Evolutionary conservation across 345 rosid species (phyloP), one percentile per base, ranked within the genome.

Genomic region (Syzygium aqueum): DNA sequence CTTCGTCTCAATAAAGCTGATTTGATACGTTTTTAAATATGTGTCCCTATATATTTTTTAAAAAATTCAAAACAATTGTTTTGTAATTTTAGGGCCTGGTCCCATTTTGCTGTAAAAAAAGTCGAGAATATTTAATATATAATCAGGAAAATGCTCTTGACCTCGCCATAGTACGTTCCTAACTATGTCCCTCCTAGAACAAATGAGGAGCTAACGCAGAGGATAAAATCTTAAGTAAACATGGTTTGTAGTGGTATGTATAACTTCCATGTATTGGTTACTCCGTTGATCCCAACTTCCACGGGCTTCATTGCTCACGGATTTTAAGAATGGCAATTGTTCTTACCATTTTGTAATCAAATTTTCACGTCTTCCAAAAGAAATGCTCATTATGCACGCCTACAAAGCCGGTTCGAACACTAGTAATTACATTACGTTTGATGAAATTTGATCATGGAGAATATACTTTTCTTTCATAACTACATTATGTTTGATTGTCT

Each of bases 381-480:
- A 7, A 54, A 8, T 0, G 27, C 0, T 2, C 0, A 61, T 61
- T 27, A 15, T 61, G 30, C 30, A 61, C 0, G 0, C 4, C 2
- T 27, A 16, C 67, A 13, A 6, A 0, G 17, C 2, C 4, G 8
- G 17, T 61, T 12, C n/a, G 0, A 61, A 61, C 1, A 3, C 33
- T 3, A 61, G 3, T 12, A n/a, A 61, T 13, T n/a, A 6, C 67
- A 61, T 61, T n/a, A 11, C 12, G 8, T 59, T 2, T 61, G 4
- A 61, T 3, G 67, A 6, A 27, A 3, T 61, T 61, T 1, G n/a
- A 27, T 3, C 6, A 27, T 6, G 33, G 3, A n/a, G 8, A 3
- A 12, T 61, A 61, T 61, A n/a, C 8, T 12, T 61, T 13, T 27
- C 28, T 61, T 61, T 61, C 8, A 2, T 3, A 25, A 61, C 27